phyloP scores from a whole-genome alignment of 768 basidiomycete species.

The Mycena capillaripes region DNA sequence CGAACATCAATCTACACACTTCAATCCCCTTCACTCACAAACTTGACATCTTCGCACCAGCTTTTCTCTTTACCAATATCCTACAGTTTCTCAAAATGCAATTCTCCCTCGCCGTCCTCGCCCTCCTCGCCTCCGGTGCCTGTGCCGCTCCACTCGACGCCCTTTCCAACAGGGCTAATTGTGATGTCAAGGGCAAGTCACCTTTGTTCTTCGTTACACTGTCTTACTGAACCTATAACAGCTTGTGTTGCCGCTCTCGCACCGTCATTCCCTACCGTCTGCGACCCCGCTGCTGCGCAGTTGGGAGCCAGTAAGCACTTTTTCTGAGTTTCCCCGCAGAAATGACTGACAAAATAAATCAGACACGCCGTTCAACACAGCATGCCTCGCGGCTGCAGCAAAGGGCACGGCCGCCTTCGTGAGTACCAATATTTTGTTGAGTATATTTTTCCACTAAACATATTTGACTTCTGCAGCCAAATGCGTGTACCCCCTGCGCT shows the following conservation, averaged over 20 bases:
- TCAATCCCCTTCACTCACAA: no score
- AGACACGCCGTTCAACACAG: slow-evolving; percentile 10
- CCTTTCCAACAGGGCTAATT: neutral
- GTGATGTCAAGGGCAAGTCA: neutral
- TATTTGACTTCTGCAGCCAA: neutral
- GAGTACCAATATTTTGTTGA: neutral
- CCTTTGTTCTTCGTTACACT: neutral
- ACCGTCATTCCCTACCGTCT: neutral
- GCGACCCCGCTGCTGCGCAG: neutral
- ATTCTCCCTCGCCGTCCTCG: no score
- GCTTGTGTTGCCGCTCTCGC: neutral
- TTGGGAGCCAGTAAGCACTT: slow-evolving; percentile 3
- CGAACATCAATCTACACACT: no score
- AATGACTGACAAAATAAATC: slow-evolving; percentile 6
- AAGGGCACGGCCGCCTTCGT: slow-evolving; percentile 3
- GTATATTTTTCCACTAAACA: neutral
- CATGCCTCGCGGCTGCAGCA: slow-evolving; percentile 2
- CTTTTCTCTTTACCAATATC: no score
- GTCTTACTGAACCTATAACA: neutral
- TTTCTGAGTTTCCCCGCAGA: neutral
- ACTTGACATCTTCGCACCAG: no score
- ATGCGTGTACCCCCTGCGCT: neutral
- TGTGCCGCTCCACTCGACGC: no score
- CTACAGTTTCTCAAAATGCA: no score
- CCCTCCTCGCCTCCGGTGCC: no score